Percentiles rank a stretch among this genome's conserved stretches.
phyloP scores from a whole-genome alignment of 2,329 filamentous ascomycete species.

The Diaporthe vexans region DNA sequence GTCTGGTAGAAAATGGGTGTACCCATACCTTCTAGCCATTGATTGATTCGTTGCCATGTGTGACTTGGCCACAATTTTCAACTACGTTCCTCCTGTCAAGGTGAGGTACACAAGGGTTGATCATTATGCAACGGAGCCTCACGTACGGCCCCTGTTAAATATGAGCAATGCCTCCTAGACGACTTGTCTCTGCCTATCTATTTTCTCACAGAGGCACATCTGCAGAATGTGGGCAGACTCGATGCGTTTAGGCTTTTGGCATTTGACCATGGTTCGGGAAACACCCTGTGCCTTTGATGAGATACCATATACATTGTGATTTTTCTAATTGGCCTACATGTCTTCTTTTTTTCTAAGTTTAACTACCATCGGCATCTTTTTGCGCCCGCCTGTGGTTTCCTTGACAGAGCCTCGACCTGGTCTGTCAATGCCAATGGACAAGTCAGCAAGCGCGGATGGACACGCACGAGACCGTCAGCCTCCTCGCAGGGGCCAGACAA shows the following conservation, averaged over 20 bases:
- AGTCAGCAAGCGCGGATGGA: not conserved
- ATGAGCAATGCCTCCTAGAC: not conserved
- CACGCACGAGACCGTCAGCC: slow-evolving; percentile 8
- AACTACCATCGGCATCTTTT: slow-evolving; percentile 5
- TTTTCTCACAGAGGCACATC: not conserved
- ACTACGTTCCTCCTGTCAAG: too few species aligned
- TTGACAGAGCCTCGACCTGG: slow-evolving; percentile 19
- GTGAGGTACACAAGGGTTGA: too few species aligned
- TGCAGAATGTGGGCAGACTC: not conserved
- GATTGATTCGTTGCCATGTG: too few species aligned
- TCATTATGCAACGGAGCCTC: not conserved
- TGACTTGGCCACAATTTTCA: too few species aligned
- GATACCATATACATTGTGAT: not conserved
- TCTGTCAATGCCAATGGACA: slow-evolving; percentile 11
- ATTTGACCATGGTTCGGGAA: not conserved
- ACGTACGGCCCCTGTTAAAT: not conserved
- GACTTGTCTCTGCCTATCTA: not conserved
- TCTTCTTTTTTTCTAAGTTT: not conserved
- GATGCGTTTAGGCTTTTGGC: not conserved
- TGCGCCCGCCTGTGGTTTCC: not conserved
- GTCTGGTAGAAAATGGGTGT: too few species aligned
- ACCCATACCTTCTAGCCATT: too few species aligned
- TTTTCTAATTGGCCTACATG: not conserved
- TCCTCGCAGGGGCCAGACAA: not conserved
- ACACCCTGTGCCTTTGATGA: not conserved